Base-by-base conservation (phyloP, 1,284 basidiomycete species). In the Leccinum glutinopallens region DNA sequence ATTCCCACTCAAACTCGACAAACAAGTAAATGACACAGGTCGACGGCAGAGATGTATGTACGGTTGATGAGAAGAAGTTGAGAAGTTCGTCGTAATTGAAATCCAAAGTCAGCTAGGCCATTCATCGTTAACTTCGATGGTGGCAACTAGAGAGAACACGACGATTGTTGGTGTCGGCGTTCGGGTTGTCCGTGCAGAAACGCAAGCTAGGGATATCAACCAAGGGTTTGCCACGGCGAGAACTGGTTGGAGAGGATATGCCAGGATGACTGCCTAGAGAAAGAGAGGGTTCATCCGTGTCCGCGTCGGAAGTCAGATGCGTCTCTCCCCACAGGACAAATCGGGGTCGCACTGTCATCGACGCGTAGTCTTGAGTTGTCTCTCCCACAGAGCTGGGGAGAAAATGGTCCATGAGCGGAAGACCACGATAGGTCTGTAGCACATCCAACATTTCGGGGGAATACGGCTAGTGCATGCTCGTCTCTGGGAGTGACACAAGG, bases 261-360 rank as follows among this genome's bases (percentile, higher is more conserved):
- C 85, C 82, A 0, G 81, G 81, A 9, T 78, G 77, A 68, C 84
- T 87, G n/a, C 81, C 77, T 43, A n/a, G n/a, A n/a, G n/a, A n/a
- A n/a, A n/a, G n/a, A n/a, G n/a, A n/a, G n/a, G n/a, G n/a, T n/a
- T n/a, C 77, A 63, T 56, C 83, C 83, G 74, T 73, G 35, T 81
- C 81, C 8, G 68, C 37, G 3, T 78, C 74, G 1, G 61, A 65
- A 22, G 57, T 68, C 54, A 66, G 69, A n/a, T 74, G 73, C 7
- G 83, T 75, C 68, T 91, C 86, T n/a, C 91, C 92, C 93, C 93
- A 96, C 17, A 95, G 88, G 33, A 93, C 91, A 73, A 94, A 95
- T 0, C 2, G 91, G 92, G 0, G 86, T 83, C 7, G 89, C 86
- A 37, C 82, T 85, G 63, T 88, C 85, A 39, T 90, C 87, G 0